A percentile compares a stretch with the other conserved stretches of the same genome.
Evolutionary conservation across 192 early-diverging fungal genomes (phyloP).

Genomic region (Coemansia sp.): DNA sequence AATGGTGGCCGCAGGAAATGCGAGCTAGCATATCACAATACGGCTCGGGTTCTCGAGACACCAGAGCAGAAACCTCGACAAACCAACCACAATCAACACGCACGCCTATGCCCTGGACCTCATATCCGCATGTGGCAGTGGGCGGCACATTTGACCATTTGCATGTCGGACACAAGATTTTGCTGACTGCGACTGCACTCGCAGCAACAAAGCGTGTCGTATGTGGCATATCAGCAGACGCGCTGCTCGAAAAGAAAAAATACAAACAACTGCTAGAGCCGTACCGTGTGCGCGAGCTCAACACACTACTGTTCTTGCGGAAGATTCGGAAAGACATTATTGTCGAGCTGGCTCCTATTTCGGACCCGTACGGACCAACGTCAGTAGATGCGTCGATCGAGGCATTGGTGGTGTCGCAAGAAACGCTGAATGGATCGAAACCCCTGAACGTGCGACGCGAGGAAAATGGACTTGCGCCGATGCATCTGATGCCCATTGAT

Average conservation of each 20-base stretch:
- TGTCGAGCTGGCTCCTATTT: conserved; percentile 65
- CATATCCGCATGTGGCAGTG: conserved; percentile 52
- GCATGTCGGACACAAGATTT: conserved; percentile 91
- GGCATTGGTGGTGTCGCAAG: conserved; percentile 79
- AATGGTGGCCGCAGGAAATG: conserved; percentile 46
- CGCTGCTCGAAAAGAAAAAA: conserved; percentile 71
- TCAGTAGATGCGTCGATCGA: conserved; percentile 67
- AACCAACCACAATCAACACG: background rate
- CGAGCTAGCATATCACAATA: background rate
- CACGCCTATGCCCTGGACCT: conserved; percentile 24
- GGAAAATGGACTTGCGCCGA: conserved; percentile 52
- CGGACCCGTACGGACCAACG: conserved; percentile 87
- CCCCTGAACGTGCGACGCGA: conserved; percentile 75
- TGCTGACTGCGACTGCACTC: conserved; percentile 79
- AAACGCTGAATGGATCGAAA: conserved; percentile 74
- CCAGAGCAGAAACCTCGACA: background rate
- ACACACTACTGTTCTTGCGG: conserved; percentile 65
- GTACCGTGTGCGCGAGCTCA: conserved; percentile 58
- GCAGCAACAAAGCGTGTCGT: conserved; percentile 62
- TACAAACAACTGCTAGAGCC: conserved; percentile 67
- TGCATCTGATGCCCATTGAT: conserved; percentile 74
- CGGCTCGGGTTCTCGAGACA: background rate
- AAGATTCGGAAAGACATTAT: conserved; percentile 44
- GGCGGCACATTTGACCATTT: conserved; percentile 99
- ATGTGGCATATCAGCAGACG: conserved; percentile 72